Evolutionary conservation across 1,284 basidiomycete genomes (phyloP).

Genomic region (Ceratobasidium sp.): DNA sequence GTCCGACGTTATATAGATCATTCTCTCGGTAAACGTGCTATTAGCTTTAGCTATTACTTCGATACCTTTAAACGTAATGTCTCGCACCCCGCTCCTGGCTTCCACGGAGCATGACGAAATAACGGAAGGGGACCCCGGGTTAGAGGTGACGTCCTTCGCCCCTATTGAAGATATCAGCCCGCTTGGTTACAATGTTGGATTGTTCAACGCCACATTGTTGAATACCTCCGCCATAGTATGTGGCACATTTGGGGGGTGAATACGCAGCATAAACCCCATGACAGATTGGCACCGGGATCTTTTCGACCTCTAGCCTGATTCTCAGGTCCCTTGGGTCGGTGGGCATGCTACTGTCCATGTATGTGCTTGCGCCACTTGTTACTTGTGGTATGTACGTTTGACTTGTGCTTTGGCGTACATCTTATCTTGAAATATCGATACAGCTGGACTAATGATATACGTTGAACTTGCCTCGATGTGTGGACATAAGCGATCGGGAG

Average conservation of each 20-base stretch:
- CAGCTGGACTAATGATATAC: constrained; percentile 53
- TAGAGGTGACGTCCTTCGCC: constrained; percentile 4
- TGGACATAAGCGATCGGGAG: constrained; percentile 60
- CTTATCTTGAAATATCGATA: neutral
- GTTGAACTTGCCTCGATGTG: constrained; percentile 53
- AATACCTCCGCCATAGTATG: constrained; percentile 32
- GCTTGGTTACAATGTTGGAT: constrained; percentile 31
- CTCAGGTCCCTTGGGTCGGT: constrained; percentile 61
- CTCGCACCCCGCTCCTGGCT: constrained; percentile 6
- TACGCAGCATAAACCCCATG: too few relatives aligned
- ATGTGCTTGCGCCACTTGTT: constrained; percentile 61
- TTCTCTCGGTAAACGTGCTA: too few relatives aligned
- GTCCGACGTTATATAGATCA: neutral
- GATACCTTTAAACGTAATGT: neutral
- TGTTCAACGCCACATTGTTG: constrained; percentile 36
- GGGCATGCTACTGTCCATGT: constrained; percentile 61
- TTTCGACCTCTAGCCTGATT: constrained; percentile 51
- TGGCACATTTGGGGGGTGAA: neutral
- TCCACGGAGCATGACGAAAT: neutral
- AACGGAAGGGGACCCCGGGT: neutral
- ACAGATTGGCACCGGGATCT: constrained; percentile 45
- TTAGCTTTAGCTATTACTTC: too few relatives aligned
- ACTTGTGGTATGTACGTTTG: constrained; percentile 55
- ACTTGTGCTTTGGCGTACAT: neutral
- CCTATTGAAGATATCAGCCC: constrained; percentile 37